Evolutionary conservation across 108 stramenopile genomes (phyloP), one percentile per base, ranked within the genome.

Genomic region (Fragilaria crotonensis): DNA sequence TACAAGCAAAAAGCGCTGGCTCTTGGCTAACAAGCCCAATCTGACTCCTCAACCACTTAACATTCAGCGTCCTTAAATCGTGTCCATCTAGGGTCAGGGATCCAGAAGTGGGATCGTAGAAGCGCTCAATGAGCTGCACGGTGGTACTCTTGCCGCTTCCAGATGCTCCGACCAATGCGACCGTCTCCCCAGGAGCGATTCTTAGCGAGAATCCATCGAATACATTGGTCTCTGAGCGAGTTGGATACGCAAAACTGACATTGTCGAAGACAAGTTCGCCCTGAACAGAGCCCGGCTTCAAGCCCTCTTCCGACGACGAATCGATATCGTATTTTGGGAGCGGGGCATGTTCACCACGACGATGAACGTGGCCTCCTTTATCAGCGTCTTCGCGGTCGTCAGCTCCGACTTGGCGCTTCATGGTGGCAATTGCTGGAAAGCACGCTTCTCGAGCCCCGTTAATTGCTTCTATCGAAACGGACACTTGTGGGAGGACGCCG

Each of bases 91-190:
- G 26, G 18, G 45, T 9, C 5, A 18, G 59, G 0, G 19, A 60
- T 27, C 25, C 18, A n/a, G n/a, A n/a, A n/a, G n/a, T n/a, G n/a
- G n/a, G n/a, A n/a, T n/a, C n/a, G n/a, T n/a, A n/a, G n/a, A n/a
- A n/a, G n/a, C n/a, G n/a, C n/a, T n/a, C n/a, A n/a, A n/a, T n/a
- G n/a, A n/a, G n/a, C n/a, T n/a, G 58, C 20, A 89, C 46, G 3
- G 83, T 58, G 5, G 88, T 89, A 18, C 56, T 58, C 55, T 93
- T 95, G 1, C 94, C 94, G 44, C 78, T 65, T 22, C 82, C 87
- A 26, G 56, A 62, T 7, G 64, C 49, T 18, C 93, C 93, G 5
- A 76, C 75, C 45, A 94, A 64, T 18, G 88, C 93, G 1, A 91
- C 79, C 19, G 85, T 77, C 31, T 72, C 63, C 0, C 84, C 80